Base-by-base conservation (phyloP, 495 filamentous ascomycete species). In the Hypoxylon rickii region DNA sequence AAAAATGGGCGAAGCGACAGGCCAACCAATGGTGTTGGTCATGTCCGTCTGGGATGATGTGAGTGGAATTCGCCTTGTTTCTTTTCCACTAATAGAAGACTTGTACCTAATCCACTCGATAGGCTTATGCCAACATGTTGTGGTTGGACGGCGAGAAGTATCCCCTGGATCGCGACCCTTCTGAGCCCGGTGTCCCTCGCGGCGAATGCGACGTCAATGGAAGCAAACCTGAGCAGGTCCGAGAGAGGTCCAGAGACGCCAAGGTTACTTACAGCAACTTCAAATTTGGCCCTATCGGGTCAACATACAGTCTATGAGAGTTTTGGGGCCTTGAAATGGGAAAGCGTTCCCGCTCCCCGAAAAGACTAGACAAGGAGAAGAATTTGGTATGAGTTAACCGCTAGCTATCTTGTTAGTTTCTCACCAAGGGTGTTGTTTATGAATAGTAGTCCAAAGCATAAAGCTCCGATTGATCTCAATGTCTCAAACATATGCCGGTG, bases 31-130 rank as follows among this genome's bases (percentile, higher is more conserved):
- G 86, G 87, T 88, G 31, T 76, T 89, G 8, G 85, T 88, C 63
- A 79, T 90, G 80, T 85, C 80, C 54, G 64, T 90, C 63, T 91
- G 88, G 88, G 86, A 89, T 66, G 88, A 90, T 73, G 65, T 66
- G 45, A 58, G 67, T 64, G 18, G n/a, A 57, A 41, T 7, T 22
- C 16, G 34, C 12, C 47, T n/a, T n/a, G n/a, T n/a, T n/a, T n/a
- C 33, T 24, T 26, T 37, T 5, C 11, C 6, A 4, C 11, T 12
- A 10, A 6, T 19, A 13, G 3, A 15, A 17, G 15, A n/a, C n/a
- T n/a, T 11, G 21, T 5, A 40, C 11, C 7, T 48, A 55, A 24
- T 45, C 13, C 17, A 18, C 17, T 42, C 11, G 6, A 39, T 29
- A 70, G 61, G 81, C 89, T 70, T 70, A 76, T 60, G 74, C 78